phyloP scores from a whole-genome alignment of 306 rosid species.

The Dryas drummondii region DNA sequence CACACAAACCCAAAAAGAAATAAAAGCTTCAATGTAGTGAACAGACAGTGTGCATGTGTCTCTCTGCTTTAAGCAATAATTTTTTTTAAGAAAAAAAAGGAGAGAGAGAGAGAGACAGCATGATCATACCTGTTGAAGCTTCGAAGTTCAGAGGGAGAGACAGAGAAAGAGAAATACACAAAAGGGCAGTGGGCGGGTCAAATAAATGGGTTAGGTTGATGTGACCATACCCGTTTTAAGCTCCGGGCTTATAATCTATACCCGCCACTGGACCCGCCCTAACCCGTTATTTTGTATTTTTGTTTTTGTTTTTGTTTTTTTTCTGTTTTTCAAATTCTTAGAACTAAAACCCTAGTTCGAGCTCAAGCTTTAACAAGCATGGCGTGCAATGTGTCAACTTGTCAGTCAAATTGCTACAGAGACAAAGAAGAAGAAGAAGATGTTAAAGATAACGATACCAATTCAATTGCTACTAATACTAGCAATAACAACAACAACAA shows the following conservation, averaged over 20 bases:
- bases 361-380: constrained; percentile 22
- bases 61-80: neutral
- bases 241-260: neutral
- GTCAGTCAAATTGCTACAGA: constrained; percentile 74
- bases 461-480: constrained; percentile 14
- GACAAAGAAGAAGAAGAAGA: constrained; percentile 29
- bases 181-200: neutral
- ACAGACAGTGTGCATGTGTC: neutral
- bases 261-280: too few relatives aligned
- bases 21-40: neutral
- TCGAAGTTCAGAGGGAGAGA: neutral
- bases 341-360: neutral
- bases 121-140: constrained; percentile 8
- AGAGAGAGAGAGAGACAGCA: neutral
- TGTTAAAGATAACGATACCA: neutral
- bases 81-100: neutral
- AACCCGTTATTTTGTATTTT: neutral
- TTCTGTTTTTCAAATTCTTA: neutral
- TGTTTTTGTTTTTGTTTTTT: neutral
- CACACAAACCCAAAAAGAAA: neutral
- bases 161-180: neutral
- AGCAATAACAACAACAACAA: neutral
- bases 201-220: constrained; percentile 5
- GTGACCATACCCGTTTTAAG: neutral
- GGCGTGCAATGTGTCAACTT: constrained; percentile 76